These are phyloP conservation scores for Oenanthe javanica DNA, from an alignment of 140 eudicot species.

Conservation along the genomic window DNA sequence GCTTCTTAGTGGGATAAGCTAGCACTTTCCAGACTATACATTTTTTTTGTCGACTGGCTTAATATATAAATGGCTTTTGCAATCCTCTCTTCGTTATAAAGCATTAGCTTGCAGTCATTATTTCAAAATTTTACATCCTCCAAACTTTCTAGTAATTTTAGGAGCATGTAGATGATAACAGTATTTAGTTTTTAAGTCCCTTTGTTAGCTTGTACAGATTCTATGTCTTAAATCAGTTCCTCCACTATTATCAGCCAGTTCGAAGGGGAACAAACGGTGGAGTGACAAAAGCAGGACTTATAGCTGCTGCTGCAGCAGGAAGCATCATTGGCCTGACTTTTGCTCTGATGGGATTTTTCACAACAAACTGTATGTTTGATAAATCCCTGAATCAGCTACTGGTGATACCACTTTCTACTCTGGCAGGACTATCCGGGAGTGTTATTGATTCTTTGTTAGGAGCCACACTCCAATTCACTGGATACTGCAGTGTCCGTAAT, in stretches of 20 bases:
- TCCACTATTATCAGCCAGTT: conserved; percentile 8
- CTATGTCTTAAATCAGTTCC: background rate
- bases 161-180: background rate
- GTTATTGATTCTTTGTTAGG: conserved; percentile 81
- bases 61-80: background rate
- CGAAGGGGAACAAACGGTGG: conserved; percentile 90
- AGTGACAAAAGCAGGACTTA: conserved; percentile 73
- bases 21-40: background rate
- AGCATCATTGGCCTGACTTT: conserved; percentile 69
- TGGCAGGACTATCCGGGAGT: conserved; percentile 84
- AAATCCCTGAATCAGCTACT: conserved; percentile 64
- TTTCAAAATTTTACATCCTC: background rate
- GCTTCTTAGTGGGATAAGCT: background rate
- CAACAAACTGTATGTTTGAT: conserved; percentile 51
- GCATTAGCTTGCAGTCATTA: background rate
- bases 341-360: conserved; percentile 57
- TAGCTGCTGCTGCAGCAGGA: conserved; percentile 93
- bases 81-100: background rate
- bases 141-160: background rate
- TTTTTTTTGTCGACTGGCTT: background rate
- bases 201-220: background rate
- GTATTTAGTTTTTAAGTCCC: background rate
- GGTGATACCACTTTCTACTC: conserved; percentile 71
- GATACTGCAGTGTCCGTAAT: conserved; percentile 73
- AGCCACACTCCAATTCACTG: conserved; percentile 81